Conservation (phyloP, 108 stramenopile species). For the Cyclostephanos invisitatus region DNA sequence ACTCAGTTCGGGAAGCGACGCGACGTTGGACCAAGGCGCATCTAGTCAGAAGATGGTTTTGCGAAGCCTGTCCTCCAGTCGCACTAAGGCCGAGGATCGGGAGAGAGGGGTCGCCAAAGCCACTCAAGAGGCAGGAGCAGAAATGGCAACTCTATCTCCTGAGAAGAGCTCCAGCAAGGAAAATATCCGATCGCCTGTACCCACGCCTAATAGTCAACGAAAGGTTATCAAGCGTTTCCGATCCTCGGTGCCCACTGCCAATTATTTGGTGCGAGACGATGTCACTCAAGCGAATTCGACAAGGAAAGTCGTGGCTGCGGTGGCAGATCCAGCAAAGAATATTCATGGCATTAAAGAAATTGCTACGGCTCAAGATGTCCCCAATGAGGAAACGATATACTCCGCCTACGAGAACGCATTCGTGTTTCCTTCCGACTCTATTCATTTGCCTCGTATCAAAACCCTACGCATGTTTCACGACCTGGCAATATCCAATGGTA, state of each 20-base stretch:
- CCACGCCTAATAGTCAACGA: slow-evolving; percentile 52
- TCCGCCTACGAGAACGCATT: slow-evolving; percentile 37
- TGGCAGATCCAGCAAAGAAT: background rate
- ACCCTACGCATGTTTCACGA: slow-evolving; percentile 33
- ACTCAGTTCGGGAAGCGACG: slow-evolving; percentile 15
- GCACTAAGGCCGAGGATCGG: background rate
- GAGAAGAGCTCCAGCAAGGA: slow-evolving; percentile 5
- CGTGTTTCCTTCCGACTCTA: slow-evolving; percentile 27
- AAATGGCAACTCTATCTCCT: slow-evolving; percentile 2
- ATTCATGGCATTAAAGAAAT: background rate
- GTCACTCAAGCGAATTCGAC: slow-evolving; percentile 7
- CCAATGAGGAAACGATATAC: background rate
- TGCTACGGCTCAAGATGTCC: background rate
- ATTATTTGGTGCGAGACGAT: slow-evolving; percentile 30
- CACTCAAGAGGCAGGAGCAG: background rate
- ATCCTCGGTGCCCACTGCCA: slow-evolving; percentile 35
- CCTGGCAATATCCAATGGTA: slow-evolving; percentile 21
- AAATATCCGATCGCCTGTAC: slow-evolving; percentile 35
- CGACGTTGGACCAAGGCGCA: background rate
- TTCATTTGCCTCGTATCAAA: slow-evolving; percentile 13
- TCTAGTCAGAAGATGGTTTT: background rate
- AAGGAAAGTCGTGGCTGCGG: background rate
- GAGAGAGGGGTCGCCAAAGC: background rate
- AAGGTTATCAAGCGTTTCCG: slow-evolving; percentile 38
- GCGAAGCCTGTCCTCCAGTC: slow-evolving; percentile 5